These are phyloP conservation scores for Arabidopsis thaliana DNA, from an alignment of 345 rosid species.

Conservation along the genomic window DNA sequence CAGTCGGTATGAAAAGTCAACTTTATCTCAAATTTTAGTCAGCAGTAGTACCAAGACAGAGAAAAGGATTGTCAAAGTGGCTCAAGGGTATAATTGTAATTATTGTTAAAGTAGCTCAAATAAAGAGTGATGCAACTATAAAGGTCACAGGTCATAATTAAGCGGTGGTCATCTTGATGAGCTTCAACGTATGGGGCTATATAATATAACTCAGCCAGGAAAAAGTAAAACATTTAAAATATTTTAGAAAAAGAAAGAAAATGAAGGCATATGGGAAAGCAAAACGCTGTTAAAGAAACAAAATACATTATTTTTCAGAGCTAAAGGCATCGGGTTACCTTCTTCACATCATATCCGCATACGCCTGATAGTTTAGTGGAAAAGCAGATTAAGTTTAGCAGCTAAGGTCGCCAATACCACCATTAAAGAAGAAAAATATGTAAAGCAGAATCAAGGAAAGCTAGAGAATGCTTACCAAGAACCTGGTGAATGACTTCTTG, in stretches of 20 bases:
- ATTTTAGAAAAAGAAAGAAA: not conserved
- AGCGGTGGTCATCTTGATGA: slow-evolving; percentile 28
- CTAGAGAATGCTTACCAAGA: slow-evolving; percentile 53
- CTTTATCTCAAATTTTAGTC: slow-evolving; percentile 35
- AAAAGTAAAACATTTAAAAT: slow-evolving; percentile 4
- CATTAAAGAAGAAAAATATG: slow-evolving; percentile 23
- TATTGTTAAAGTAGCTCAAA: slow-evolving; percentile 20
- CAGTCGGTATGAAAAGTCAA: slow-evolving; percentile 31
- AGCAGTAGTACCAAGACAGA: slow-evolving; percentile 21
- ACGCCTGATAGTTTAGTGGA: slow-evolving; percentile 47
- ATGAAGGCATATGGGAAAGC: slow-evolving; percentile 29
- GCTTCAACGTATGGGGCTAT: slow-evolving; percentile 8
- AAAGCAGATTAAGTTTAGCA: slow-evolving; percentile 32
- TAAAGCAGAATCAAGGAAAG: not conserved
- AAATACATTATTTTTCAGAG: slow-evolving; percentile 14
- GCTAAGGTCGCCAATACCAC: slow-evolving; percentile 31
- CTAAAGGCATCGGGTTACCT: slow-evolving; percentile 45
- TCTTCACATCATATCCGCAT: slow-evolving; percentile 57
- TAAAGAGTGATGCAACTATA: slow-evolving; percentile 39
- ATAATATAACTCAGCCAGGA: slow-evolving; percentile 9
- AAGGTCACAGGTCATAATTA: slow-evolving; percentile 23
- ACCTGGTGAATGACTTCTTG: slow-evolving; percentile 52
- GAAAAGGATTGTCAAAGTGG: slow-evolving; percentile 17
- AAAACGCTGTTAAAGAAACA: slow-evolving; percentile 28
- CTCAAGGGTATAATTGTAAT: slow-evolving; percentile 28